Evolutionary conservation across 495 filamentous ascomycete genomes (phyloP), one percentile per base, ranked within the genome.

Genomic region (Aspergillus heteromorphus): DNA sequence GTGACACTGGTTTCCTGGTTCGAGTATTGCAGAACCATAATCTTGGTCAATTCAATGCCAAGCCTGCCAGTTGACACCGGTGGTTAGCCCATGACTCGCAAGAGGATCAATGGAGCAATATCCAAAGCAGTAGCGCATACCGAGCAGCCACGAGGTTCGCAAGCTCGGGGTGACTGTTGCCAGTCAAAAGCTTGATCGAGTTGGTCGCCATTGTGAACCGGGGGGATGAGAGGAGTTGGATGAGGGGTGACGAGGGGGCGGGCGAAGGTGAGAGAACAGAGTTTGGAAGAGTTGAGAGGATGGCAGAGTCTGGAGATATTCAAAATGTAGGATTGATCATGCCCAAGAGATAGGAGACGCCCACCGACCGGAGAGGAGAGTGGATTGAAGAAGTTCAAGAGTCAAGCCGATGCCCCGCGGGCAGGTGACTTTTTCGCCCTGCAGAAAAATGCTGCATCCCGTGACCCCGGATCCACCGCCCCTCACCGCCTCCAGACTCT

Each of bases 1-100:
- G 93, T 96, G 51, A 98, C 91, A 58, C 88, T 93, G 13, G 90
- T 97, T 69, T 98, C 93, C 64, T 97, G 91, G 77, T 98, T 98
- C 47, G 92, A 96, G 73, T 96, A 96, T 67, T 97, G 91, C 62
- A 96, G 79, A 55, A 91, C 90, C 76, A 96, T 84, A 45, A 95
- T 92, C 77, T 92, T 91, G 59, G 91, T 89, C 65, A 92, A 76
- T 64, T 97, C 91, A 65, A 97, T 92, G 40, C 93, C 92, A 55
- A 98, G 84, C 50, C 93, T 93, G 61, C 18, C 19, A 38, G 20
- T 23, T n/a, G 29, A 18, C 34, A 25, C 18, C 34, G 50, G 40
- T 50, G 18, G 49, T 65, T 56, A 67, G 55, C 36, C 34, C 42
- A 41, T 14, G 21, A 27, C 29, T 11, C 23, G 23, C 43, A 17